Evolutionary conservation across 441 rosid genomes (phyloP), one percentile per base, ranked within the genome.

Genomic region (Dalechampia spathulata): DNA sequence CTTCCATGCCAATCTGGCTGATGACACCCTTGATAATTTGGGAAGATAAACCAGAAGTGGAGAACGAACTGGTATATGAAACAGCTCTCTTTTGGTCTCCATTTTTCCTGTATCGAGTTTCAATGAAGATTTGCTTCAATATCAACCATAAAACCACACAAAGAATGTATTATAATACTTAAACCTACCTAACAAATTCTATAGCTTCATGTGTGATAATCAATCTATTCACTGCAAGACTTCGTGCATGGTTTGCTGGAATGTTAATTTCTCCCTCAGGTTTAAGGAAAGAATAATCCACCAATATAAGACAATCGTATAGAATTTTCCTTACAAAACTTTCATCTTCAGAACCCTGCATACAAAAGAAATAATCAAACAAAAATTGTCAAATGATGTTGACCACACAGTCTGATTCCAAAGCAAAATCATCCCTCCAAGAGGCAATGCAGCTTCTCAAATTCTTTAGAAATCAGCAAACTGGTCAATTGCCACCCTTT

Each of bases 251-350:
- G 25, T 64, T 65, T 9, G 58, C 56, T 34, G 76, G 61, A 23
- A 65, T 63, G 61, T 65, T 53, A 19, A 38, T 57, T 23, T 51
- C 49, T 41, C 60, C 56, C 27, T 67, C 61, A 15, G 72, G 53
- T 51, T 61, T 49, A 28, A 75, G 75, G 66, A 75, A 77, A 54
- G 81, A 58, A 58, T 75, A 77, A 42, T 82, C 87, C 53, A 71
- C 87, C 65, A 71, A 57, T 36, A 77, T 26, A 57, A 62, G 52
- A 32, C 75, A 76, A 73, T 79, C 85, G 51, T 58, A 77, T 15
- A 79, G 52, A 67, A 79, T 23, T 65, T 47, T 73, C 75, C 64
- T 79, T 41, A 73, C 42, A 54, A 65, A 42, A 58, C 42, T 36
- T 58, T 49, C 78, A 57, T 77, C 62, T 60, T 68, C 70, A 16